phyloP scores from a whole-genome alignment of 345 rosid genomes.

The Acer yangbiense region DNA sequence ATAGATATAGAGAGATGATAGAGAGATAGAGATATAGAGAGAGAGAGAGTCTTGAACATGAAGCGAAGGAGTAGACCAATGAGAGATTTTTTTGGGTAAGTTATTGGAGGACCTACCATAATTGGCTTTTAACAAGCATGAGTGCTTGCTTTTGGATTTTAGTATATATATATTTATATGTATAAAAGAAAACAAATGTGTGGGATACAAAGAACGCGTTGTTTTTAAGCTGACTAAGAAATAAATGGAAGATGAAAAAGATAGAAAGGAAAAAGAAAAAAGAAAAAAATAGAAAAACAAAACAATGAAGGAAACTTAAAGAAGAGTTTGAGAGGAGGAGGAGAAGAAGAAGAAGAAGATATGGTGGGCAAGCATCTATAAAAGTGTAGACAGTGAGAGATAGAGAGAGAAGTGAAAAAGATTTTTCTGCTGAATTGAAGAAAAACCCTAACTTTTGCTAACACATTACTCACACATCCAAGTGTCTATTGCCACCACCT shows the following conservation, averaged over 20 bases:
- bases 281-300: slow-evolving; percentile 25
- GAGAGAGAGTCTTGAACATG: slow-evolving; percentile 37
- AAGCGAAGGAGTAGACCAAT: slow-evolving; percentile 34
- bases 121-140: slow-evolving; percentile 43
- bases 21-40: slow-evolving; percentile 17
- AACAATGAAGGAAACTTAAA: slow-evolving; percentile 36
- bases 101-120: slow-evolving; percentile 43
- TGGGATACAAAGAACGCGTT: slow-evolving; percentile 70
- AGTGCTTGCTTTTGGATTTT: slow-evolving; percentile 51
- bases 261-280: slow-evolving; percentile 12
- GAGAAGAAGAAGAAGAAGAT: slow-evolving; percentile 39
- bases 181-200: slow-evolving; percentile 21
- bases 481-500: slow-evolving; percentile 22
- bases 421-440: slow-evolving; percentile 20
- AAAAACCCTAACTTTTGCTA: slow-evolving; percentile 25
- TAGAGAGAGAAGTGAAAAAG: slow-evolving; percentile 4
- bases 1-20: slow-evolving; percentile 16
- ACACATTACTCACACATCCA: slow-evolving; percentile 32
- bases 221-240: slow-evolving; percentile 69
- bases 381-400: slow-evolving; percentile 26
- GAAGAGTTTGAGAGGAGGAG: slow-evolving; percentile 38
- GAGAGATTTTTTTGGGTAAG: slow-evolving; percentile 2
- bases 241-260: slow-evolving; percentile 31
- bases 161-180: slow-evolving; percentile 13
- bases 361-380: slow-evolving; percentile 65